Conservation (phyloP, 768 basidiomycete genomes). For the Mycena rosella region DNA sequence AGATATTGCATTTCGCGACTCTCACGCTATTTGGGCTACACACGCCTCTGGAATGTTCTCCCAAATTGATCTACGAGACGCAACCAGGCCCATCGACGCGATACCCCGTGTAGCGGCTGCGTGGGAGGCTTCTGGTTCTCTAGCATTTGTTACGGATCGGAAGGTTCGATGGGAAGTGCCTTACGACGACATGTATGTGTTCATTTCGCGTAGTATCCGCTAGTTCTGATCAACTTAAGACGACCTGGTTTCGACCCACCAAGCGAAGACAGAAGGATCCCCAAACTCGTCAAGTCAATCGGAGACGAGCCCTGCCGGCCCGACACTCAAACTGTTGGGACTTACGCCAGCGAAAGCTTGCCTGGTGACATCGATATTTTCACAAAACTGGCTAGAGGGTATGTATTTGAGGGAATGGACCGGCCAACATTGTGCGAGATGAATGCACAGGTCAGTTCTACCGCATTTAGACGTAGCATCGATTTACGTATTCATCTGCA, state of each 20-base stretch:
- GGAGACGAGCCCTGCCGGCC: conserved; percentile 70
- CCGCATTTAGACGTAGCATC: background rate
- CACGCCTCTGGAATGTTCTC: conserved; percentile 84
- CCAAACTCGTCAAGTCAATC: conserved; percentile 62
- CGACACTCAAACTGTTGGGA: conserved; percentile 69
- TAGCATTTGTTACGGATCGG: conserved; percentile 77
- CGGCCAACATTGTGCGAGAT: conserved; percentile 62
- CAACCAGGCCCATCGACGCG: conserved; percentile 73
- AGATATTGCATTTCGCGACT: conserved; percentile 80
- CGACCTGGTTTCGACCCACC: conserved; percentile 51
- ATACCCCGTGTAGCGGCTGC: conserved; percentile 72
- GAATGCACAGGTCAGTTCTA: conserved; percentile 67
- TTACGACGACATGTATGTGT: conserved; percentile 82
- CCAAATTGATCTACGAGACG: conserved; percentile 80
- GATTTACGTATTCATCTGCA: conserved; percentile 40
- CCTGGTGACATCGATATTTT: conserved; percentile 64
- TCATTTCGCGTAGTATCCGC: background rate
- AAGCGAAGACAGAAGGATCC: conserved; percentile 48
- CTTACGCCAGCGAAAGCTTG: conserved; percentile 52
- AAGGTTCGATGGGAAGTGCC: conserved; percentile 72
- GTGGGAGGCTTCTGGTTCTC: conserved; percentile 75
- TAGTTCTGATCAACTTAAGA: conserved; percentile 42
- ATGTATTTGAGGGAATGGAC: conserved; percentile 65
- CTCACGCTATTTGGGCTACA: conserved; percentile 79
- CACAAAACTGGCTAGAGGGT: conserved; percentile 71